A percentile compares a stretch with the other conserved stretches of the same genome.
Conservation (phyloP, 140 eudicot genomes). For the Ambrosia hybrid region DNA sequence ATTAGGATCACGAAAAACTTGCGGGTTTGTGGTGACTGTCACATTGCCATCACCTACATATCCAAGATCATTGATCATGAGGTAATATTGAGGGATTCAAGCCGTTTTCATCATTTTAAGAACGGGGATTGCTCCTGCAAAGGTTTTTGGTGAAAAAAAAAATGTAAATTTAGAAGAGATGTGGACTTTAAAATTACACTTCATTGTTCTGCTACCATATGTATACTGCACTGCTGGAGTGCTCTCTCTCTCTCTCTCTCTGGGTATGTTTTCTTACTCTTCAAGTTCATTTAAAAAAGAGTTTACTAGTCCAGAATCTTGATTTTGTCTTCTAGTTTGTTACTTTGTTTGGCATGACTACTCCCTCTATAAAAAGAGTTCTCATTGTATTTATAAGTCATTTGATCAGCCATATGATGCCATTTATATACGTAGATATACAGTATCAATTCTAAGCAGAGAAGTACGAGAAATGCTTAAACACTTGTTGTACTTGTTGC, state of each 20-base stretch:
- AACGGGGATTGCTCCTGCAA: slow-evolving; percentile 73
- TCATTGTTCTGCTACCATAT: too few relatives aligned
- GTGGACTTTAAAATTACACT: background rate
- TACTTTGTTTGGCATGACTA: too few relatives aligned
- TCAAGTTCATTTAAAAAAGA: too few relatives aligned
- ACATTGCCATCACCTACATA: slow-evolving; percentile 52
- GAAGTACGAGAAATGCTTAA: background rate
- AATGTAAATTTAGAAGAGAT: background rate
- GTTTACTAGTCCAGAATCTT: too few relatives aligned
- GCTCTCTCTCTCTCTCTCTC: too few relatives aligned
- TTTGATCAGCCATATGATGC: too few relatives aligned
- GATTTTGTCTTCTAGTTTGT: too few relatives aligned
- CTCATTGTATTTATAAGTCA: too few relatives aligned
- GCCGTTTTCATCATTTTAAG: slow-evolving; percentile 85
- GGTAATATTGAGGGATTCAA: slow-evolving; percentile 71
- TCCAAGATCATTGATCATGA: slow-evolving; percentile 63
- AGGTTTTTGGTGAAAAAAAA: slow-evolving; percentile 63
- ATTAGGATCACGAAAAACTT: slow-evolving; percentile 75
- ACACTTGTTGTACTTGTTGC: background rate
- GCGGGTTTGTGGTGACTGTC: slow-evolving; percentile 90
- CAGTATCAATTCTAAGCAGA: background rate
- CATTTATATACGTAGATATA: too few relatives aligned
- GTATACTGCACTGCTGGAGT: too few relatives aligned
- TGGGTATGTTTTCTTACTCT: too few relatives aligned
- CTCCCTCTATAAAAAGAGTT: too few relatives aligned